These are phyloP conservation scores for Endotrypanum monterogeii DNA, from an alignment of 208 protist species.

Conservation along the genomic window DNA sequence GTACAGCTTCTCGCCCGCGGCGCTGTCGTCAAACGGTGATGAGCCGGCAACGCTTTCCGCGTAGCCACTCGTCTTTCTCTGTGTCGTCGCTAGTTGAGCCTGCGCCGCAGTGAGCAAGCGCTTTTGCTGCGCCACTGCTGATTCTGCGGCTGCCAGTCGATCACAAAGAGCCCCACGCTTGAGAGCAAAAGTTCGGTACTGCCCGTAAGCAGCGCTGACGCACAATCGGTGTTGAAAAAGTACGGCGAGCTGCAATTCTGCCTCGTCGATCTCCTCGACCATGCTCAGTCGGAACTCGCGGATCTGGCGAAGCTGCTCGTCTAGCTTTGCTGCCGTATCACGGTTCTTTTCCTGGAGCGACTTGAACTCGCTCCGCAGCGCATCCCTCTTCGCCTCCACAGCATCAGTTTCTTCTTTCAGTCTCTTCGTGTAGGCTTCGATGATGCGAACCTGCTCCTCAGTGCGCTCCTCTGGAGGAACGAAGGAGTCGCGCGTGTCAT, in stretches of 20 bases:
- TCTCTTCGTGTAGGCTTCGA: conserved; percentile 82
- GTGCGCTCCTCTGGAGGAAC: conserved; percentile 81
- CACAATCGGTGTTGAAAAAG: conserved; percentile 65
- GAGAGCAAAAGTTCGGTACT: conserved; percentile 24
- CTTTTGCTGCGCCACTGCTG: conserved; percentile 37
- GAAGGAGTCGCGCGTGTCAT: conserved; percentile 71
- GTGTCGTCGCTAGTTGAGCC: conserved; percentile 29
- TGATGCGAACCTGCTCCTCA: conserved; percentile 71
- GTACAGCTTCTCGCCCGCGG: conserved; percentile 66
- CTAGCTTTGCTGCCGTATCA: conserved; percentile 37
- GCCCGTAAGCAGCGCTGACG: conserved; percentile 26
- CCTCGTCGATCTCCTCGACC: conserved; percentile 54
- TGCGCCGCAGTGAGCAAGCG: conserved; percentile 33
- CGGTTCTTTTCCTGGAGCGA: conserved; percentile 60
- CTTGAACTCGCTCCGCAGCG: conserved; percentile 67
- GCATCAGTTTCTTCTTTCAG: conserved; percentile 74
- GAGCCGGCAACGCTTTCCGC: conserved; percentile 27
- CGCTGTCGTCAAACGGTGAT: conserved; percentile 64
- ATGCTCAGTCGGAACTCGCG: conserved; percentile 46
- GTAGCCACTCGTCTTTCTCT: conserved; percentile 44
- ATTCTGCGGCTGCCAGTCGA: conserved; percentile 31
- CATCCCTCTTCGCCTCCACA: conserved; percentile 61
- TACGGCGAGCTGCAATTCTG: conserved; percentile 76
- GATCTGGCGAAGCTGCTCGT: conserved; percentile 49
- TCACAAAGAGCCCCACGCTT: conserved; percentile 31